Evolutionary conservation across 129 eudicot species (phyloP).

Genomic region (Flaveria sonorensis): DNA sequence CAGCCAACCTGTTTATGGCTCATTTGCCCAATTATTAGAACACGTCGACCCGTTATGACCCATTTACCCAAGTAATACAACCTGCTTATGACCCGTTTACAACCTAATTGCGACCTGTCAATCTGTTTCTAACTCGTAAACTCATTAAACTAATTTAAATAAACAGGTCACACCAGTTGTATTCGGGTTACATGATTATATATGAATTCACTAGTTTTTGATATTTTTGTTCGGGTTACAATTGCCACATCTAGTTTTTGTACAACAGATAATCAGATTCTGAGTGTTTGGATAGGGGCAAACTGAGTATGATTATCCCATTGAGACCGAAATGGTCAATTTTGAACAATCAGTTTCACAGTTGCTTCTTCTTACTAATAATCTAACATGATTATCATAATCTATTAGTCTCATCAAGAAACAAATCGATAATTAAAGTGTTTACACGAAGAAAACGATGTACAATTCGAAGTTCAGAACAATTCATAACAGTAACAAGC

Average conservation of each 20-base stretch:
- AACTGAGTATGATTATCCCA: neutral
- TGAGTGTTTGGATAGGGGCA: neutral
- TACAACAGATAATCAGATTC: neutral
- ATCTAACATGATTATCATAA: neutral
- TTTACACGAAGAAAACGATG: too few relatives aligned
- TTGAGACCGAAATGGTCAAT: neutral
- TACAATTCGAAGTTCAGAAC: neutral
- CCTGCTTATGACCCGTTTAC: neutral
- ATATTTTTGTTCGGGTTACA: too few relatives aligned
- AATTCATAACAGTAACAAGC: constrained; percentile 5
- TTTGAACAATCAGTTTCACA: neutral
- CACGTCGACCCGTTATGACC: neutral
- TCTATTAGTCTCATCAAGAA: neutral
- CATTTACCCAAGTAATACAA: too few relatives aligned
- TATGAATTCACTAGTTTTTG: too few relatives aligned
- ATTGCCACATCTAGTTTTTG: neutral
- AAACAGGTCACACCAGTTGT: neutral
- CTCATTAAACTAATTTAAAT: neutral
- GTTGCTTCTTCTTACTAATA: neutral
- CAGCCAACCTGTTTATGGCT: too few relatives aligned
- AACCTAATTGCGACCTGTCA: neutral
- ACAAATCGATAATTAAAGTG: neutral
- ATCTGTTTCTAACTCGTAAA: neutral
- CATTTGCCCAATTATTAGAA: too few relatives aligned
- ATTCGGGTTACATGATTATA: too few relatives aligned